phyloP scores from a whole-genome alignment of 2,329 filamentous ascomycete species.

The Thermomyces lanuginosus region DNA sequence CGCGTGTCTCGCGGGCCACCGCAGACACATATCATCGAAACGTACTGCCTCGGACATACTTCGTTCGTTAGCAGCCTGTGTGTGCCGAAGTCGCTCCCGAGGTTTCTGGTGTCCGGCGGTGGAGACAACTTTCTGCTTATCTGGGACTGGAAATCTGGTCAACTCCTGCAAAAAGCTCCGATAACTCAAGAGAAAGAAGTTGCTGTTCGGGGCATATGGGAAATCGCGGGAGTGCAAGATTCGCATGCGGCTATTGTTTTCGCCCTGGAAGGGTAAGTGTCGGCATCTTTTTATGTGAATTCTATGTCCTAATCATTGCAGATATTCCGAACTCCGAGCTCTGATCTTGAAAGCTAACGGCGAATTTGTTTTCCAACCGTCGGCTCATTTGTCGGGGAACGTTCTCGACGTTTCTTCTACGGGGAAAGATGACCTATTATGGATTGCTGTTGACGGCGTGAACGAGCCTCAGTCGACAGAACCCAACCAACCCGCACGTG shows the following conservation, averaged over 20 bases:
- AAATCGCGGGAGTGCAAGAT: conserved; percentile 12
- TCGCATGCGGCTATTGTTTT: conserved; percentile 27
- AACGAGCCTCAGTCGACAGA: conserved; percentile 36
- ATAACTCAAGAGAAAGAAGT: conserved; percentile 17
- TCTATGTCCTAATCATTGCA: conserved; percentile 24
- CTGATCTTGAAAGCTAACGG: conserved; percentile 41
- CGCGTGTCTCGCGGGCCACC: conserved; percentile 66
- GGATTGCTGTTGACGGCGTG: conserved; percentile 40
- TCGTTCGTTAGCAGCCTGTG: conserved; percentile 69
- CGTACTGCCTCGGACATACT: conserved; percentile 73
- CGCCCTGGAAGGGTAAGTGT: conserved; percentile 42
- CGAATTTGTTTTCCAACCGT: conserved; percentile 34
- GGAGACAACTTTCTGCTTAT: conserved; percentile 64
- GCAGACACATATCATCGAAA: conserved; percentile 76
- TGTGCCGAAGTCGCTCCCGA: conserved; percentile 39
- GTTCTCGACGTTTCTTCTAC: conserved; percentile 40
- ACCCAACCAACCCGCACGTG: conserved; percentile 14
- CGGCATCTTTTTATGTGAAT: conserved; percentile 1
- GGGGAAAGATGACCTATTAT: conserved; percentile 15
- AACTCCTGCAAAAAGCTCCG: conserved; percentile 17
- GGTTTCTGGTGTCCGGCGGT: conserved; percentile 68
- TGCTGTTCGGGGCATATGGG: conserved; percentile 39
- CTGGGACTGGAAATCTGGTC: conserved; percentile 57
- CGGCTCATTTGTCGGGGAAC: conserved; percentile 46
- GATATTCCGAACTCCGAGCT: conserved; percentile 50